Percentiles rank a stretch among this genome's conserved stretches.
These are phyloP conservation scores for Thalassiosira hispida DNA, from an alignment of 352 stramenopile species.

Conservation along the genomic window DNA sequence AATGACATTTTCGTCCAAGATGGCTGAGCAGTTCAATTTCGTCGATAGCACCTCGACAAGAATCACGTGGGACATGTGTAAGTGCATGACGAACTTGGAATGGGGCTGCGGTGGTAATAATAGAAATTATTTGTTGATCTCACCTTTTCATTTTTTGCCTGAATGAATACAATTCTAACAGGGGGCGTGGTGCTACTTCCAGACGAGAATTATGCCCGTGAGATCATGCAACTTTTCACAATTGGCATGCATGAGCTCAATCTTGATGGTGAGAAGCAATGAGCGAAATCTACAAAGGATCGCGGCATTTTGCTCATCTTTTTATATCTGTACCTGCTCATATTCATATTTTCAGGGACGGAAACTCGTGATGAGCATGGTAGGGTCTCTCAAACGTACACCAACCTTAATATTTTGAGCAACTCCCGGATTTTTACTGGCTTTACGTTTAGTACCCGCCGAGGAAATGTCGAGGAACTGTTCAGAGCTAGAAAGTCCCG, in stretches of 20 bases:
- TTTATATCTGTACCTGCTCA: too few relatives aligned
- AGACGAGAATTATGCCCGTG: conserved; percentile 61
- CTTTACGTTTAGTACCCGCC: conserved; percentile 56
- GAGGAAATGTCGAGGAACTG: conserved; percentile 65
- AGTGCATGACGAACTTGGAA: too few relatives aligned
- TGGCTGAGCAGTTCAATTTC: conserved; percentile 61
- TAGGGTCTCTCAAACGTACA: conserved; percentile 68
- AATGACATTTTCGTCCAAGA: conserved; percentile 63
- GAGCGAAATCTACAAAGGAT: too few relatives aligned
- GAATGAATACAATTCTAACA: too few relatives aligned
- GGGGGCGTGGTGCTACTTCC: conserved; percentile 48
- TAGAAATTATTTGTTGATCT: too few relatives aligned
- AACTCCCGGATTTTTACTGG: conserved; percentile 70
- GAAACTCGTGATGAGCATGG: too few relatives aligned
- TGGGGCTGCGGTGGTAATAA: too few relatives aligned
- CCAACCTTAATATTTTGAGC: conserved; percentile 75
- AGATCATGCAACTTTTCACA: conserved; percentile 60
- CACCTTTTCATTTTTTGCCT: too few relatives aligned
- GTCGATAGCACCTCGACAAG: conserved; percentile 40
- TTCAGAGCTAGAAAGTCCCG: conserved; percentile 58
- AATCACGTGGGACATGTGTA: conserved; percentile 38
- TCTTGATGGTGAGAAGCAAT: too few relatives aligned
- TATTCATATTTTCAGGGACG: too few relatives aligned
- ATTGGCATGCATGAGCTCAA: conserved; percentile 68
- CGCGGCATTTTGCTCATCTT: too few relatives aligned